Percentiles rank a stretch among this genome's conserved stretches.
Conservation (phyloP, 257 asterid genomes). For the Nicotiana paniculata region DNA sequence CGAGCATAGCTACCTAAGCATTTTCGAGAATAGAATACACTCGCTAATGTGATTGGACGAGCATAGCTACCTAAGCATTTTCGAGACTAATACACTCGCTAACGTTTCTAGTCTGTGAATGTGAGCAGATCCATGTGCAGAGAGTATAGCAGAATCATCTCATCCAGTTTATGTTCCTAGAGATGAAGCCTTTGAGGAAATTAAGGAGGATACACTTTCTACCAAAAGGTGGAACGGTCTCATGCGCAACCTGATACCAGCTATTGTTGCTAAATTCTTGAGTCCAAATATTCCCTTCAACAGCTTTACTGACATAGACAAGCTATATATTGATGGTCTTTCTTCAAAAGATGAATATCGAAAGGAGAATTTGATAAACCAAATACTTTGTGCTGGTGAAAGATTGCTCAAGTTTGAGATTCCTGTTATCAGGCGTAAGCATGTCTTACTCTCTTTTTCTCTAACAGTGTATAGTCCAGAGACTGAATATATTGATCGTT, state of each 20-base stretch:
- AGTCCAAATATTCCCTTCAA: slow-evolving; percentile 3
- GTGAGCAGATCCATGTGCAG: slow-evolving; percentile 1
- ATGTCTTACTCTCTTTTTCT: background rate
- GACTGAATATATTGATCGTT: background rate
- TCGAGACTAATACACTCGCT: too few species aligned
- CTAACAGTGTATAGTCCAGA: background rate
- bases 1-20: too few species aligned
- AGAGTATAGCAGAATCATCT: slow-evolving; percentile 10
- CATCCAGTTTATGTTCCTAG: slow-evolving; percentile 23
- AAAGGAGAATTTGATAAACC: background rate
- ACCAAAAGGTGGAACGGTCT: slow-evolving; percentile 2
- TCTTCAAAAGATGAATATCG: background rate
- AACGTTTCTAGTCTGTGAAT: background rate
- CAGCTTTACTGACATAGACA: slow-evolving; percentile 5
- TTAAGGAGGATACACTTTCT: slow-evolving; percentile 12
- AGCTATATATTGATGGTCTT: background rate
- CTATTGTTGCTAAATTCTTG: slow-evolving; percentile 10
- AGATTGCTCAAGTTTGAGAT: slow-evolving; percentile 4
- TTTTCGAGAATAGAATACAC: too few species aligned
- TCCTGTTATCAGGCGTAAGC: background rate
- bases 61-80: background rate
- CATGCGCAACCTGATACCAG: slow-evolving; percentile 14
- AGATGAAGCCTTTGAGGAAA: slow-evolving; percentile 27
- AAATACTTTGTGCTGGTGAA: background rate
- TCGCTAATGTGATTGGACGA: too few species aligned